A percentile compares a stretch with the other conserved stretches of the same genome.
These are phyloP conservation scores for Pseudogymnoascus sp. DNA, from an alignment of 2,329 filamentous ascomycete species.

Conservation along the genomic window DNA sequence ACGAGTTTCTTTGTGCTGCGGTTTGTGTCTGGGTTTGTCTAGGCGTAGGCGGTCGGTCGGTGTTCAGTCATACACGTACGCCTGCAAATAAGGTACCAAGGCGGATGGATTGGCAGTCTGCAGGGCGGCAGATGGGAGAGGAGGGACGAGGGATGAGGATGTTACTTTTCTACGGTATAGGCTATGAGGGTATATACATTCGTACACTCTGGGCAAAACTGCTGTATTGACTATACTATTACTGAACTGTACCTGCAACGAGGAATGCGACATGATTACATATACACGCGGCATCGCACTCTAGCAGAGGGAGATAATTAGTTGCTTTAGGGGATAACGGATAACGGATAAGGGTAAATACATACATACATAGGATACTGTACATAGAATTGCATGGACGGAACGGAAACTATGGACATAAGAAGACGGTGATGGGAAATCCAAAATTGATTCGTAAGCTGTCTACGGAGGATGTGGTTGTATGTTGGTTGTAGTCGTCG, in stretches of 20 bases:
- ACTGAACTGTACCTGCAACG: neutral
- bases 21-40: neutral
- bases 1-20: neutral
- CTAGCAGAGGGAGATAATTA: neutral
- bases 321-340: neutral
- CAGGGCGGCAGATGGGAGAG: too few species aligned
- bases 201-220: neutral
- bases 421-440: neutral
- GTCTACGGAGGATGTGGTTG: neutral
- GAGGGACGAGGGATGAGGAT: too few species aligned
- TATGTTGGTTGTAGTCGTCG: neutral
- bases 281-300: neutral
- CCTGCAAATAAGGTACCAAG: neutral
- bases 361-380: too few species aligned
- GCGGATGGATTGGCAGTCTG: neutral
- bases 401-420: neutral
- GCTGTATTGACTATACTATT: too few species aligned
- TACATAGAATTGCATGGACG: neutral
- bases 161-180: too few species aligned
- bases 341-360: neutral
- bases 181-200: too few species aligned
- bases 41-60: neutral
- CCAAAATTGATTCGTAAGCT: neutral
- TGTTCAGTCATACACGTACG: slow-evolving; percentile 1
- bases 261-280: neutral